Conservation (phyloP, 805 yeast genomes). For the Candida golubevii region DNA sequence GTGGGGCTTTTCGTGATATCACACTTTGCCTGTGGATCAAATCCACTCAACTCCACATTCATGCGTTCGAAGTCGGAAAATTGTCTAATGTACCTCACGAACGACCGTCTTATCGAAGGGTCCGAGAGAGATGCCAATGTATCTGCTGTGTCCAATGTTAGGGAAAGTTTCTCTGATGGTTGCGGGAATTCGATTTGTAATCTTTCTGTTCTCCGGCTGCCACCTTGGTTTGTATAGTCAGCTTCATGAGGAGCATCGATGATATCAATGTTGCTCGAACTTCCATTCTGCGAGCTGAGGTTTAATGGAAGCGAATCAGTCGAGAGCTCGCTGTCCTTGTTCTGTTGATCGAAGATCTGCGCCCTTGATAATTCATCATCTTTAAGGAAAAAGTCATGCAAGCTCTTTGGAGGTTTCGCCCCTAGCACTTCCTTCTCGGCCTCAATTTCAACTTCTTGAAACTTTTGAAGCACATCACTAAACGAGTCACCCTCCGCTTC, state of each 20-base stretch:
- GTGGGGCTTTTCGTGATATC: background rate
- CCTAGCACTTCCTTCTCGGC: constrained; percentile 13
- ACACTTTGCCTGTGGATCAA: constrained; percentile 22
- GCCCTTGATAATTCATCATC: constrained; percentile 41
- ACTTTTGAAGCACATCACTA: constrained; percentile 14
- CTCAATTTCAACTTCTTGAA: constrained; percentile 17
- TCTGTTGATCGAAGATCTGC: constrained; percentile 38
- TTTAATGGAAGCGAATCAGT: constrained; percentile 14
- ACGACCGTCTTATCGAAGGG: constrained; percentile 5
- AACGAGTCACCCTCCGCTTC: constrained; percentile 14
- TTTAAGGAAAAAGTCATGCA: constrained; percentile 27
- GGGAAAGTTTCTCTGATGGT: background rate
- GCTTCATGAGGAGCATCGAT: background rate
- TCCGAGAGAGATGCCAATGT: constrained; percentile 8
- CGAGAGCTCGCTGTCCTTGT: constrained; percentile 23
- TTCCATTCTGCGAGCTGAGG: constrained; percentile 1
- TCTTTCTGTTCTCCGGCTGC: background rate
- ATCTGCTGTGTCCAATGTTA: constrained; percentile 2
- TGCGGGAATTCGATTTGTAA: constrained; percentile 3
- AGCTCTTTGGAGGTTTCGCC: constrained; percentile 5
- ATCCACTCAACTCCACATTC: constrained; percentile 27
- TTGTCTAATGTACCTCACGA: constrained; percentile 33
- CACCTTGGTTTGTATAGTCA: constrained; percentile 1
- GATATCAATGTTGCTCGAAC: constrained; percentile 1
- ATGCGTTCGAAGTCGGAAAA: constrained; percentile 31